Conservation (phyloP, 2,329 filamentous ascomycete species). For the Paecilomyces formosus region DNA sequence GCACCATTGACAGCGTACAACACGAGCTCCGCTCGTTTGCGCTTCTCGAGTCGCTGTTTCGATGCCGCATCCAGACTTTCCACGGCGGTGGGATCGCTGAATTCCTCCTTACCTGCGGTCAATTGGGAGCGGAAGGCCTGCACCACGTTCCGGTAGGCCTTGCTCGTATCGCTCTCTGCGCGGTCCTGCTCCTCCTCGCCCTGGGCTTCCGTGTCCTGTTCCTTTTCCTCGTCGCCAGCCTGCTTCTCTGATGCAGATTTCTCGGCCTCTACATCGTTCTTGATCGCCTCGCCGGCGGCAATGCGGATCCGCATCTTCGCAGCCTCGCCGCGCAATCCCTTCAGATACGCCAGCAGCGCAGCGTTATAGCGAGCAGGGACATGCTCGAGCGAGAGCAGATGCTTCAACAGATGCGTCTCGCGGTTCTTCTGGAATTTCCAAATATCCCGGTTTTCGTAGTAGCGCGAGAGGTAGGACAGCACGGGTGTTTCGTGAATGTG, state of each 20-base stretch:
- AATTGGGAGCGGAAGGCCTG: conserved; percentile 35
- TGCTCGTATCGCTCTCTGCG: not conserved
- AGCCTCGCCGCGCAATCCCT: conserved; percentile 67
- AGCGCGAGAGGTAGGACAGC: conserved; percentile 69
- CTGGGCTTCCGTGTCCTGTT: not conserved
- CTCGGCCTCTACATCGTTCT: conserved; percentile 22
- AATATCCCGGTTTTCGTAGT: conserved; percentile 58
- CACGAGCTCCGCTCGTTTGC: conserved; percentile 32
- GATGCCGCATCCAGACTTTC: conserved; percentile 17
- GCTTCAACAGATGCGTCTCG: conserved; percentile 77
- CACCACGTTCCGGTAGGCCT: conserved; percentile 45
- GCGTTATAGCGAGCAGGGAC: conserved; percentile 64
- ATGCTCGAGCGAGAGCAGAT: conserved; percentile 64
- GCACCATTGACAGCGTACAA: conserved; percentile 24
- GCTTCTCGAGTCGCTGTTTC: conserved; percentile 23
- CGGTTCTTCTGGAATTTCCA: conserved; percentile 98
- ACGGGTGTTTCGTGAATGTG: conserved; percentile 44
- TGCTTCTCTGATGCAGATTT: conserved; percentile 3
- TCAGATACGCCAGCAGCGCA: conserved; percentile 68
- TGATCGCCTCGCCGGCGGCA: conserved; percentile 55
- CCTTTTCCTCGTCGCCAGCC: conserved; percentile 6
- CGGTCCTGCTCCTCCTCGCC: not conserved
- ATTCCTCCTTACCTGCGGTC: conserved; percentile 16
- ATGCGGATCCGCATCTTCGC: conserved; percentile 59
- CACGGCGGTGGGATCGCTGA: conserved; percentile 12